Base-by-base conservation (phyloP, 768 basidiomycete genomes). In the Rhizopogon vinicolor region DNA sequence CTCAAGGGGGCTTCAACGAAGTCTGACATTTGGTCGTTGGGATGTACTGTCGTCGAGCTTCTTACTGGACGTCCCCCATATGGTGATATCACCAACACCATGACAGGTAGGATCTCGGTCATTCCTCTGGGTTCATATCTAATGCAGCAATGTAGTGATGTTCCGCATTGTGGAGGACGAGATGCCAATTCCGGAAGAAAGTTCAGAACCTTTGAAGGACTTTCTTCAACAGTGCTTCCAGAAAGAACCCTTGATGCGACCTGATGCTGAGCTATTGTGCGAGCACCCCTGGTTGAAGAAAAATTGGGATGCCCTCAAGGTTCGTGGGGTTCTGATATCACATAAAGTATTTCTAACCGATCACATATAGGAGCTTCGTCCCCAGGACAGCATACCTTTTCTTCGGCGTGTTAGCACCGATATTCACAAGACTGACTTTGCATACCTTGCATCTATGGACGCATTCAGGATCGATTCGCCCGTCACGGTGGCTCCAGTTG, bases 101-200 rank as follows among this genome's bases (percentile, higher is more conserved):
- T 97, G 91, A 85, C 92, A 8, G 93, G 93, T 93, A 62, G 53
- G 78, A 65, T 60, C 35, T 37, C 41, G 39, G 58, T 52, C 41
- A n/a, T 50, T 61, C 46, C 41, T 46, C 56, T 35, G 8, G 51
- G 19, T 52, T 25, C 39, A 56, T 19, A 55, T 41, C 33, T 51
- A 12, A 52, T 51, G 48, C 40, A 55, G 44, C 10, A 37, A 43
- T 53, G 62, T 33, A 89, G 96, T 98, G 51, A 95, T 99, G 90
- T 99, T 93, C 75, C 88, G 88, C 28, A 98, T 99, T 65, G 96
- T 99, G 28, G 95, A 97, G 64, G 94, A 97, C 63, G 82, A 83
- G 7, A 85, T 82, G 76, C 95, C 96, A 29, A 70, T 97, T 42
- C 96, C 96, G 0, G 84, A 86, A 14, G 83, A 77, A 10, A 87